Evolutionary conservation across 352 stramenopile genomes (phyloP).

Genomic region (Pythium coloratum): DNA sequence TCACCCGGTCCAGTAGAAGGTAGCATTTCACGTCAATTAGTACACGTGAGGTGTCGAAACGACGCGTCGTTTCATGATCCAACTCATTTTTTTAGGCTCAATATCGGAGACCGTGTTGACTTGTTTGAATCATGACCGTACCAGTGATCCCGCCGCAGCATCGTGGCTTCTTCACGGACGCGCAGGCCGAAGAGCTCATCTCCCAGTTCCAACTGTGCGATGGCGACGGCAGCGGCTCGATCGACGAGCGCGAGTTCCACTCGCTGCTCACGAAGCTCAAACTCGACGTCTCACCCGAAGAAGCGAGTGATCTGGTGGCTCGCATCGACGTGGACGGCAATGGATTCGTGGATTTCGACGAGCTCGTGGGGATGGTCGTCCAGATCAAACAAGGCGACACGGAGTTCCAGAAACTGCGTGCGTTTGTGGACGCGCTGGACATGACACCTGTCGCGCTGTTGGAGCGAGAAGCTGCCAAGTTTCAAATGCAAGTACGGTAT

Average conservation of each 20-base stretch:
- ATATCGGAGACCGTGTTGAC: neutral
- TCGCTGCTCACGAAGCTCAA: constrained; percentile 54
- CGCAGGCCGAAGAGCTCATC: constrained; percentile 57
- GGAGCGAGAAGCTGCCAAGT: constrained; percentile 66
- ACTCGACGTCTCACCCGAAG: constrained; percentile 43
- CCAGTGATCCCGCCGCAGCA: constrained; percentile 40
- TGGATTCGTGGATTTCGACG: constrained; percentile 57
- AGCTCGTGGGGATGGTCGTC: constrained; percentile 59
- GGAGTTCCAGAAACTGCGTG: constrained; percentile 41
- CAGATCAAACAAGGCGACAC: constrained; percentile 55
- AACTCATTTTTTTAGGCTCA: neutral
- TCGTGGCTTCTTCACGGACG: constrained; percentile 40
- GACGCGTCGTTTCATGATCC: constrained; percentile 6
- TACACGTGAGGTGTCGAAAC: neutral
- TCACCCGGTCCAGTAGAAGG: neutral
- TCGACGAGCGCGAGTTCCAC: constrained; percentile 67
- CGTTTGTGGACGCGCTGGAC: constrained; percentile 53
- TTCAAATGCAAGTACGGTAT: constrained; percentile 47
- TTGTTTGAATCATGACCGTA: neutral
- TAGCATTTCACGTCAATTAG: neutral
- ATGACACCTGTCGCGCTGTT: constrained; percentile 61
- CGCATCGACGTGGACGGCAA: constrained; percentile 61
- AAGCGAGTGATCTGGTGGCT: constrained; percentile 50
- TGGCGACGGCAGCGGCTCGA: constrained; percentile 48
- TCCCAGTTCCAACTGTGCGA: constrained; percentile 66